Evolutionary conservation across 768 basidiomycete genomes (phyloP), one percentile per base, ranked within the genome.

Genomic region (Lepiota venenata): DNA sequence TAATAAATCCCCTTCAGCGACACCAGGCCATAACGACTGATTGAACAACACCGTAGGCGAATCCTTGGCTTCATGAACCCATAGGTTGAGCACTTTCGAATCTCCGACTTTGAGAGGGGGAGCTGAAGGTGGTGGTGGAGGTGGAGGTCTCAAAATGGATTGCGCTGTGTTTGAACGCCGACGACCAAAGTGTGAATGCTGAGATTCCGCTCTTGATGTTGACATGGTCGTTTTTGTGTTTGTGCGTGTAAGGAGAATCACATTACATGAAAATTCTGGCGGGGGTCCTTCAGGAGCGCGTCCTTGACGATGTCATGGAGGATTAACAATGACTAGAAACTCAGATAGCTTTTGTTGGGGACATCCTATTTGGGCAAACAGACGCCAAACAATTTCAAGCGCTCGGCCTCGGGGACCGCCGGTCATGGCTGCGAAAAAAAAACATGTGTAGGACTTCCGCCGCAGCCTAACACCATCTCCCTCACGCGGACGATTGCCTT

Each of bases 121-220:
- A 15, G 67, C 58, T 16, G 72, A 60, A 1, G 69, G 59, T 16
- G 75, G 73, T 4, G 74, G 67, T 1, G 69, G 59, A n/a, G 75
- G 73, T 4, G 74, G 67, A 32, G 76, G 70, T 56, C 82, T 77
- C 56, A 82, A 74, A 55, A 80, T 71, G 3, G 88, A 91, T 51
- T 87, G 87, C 0, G 81, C 78, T 1, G 89, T 91, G 64, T 88
- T 89, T 35, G 89, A 89, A 44, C 88, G 79, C 58, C 84, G 80
- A 39, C 87, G 79, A 54, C 78, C 74, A 60, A 74, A 80, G 53
- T 77, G 75, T 10, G 76, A 64, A 11, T 77, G 73, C 60, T 82
- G 84, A n/a, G 87, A 81, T 66, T 85, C 84, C 49, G 82, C 78
- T 63, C 87, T 79, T 32, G 81, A 82, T 8, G 72, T 73, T 37